Conservation (phyloP, 257 asterid species). For the Nicotiana undulata region DNA sequence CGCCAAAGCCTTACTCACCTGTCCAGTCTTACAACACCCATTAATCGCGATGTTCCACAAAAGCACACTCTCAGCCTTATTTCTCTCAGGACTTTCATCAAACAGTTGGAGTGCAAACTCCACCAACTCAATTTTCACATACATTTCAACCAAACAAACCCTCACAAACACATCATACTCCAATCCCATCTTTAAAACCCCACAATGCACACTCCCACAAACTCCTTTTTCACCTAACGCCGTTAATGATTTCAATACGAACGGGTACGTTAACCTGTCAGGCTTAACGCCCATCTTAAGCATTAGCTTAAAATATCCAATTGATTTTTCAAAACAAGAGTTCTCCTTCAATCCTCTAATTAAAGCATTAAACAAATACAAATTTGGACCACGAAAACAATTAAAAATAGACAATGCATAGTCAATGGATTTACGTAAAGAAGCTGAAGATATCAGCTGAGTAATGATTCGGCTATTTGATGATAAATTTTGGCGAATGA, state of each 20-base stretch:
- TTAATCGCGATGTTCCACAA: conserved; percentile 38
- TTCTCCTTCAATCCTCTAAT: conserved; percentile 29
- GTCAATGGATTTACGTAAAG: conserved; percentile 1
- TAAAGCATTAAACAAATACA: conserved; percentile 25
- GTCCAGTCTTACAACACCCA: conserved; percentile 35
- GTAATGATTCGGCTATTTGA: conserved; percentile 19
- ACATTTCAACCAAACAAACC: conserved; percentile 38
- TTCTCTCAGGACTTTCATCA: conserved; percentile 36
- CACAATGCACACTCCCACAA: conserved; percentile 21
- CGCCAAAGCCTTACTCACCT: conserved; percentile 25
- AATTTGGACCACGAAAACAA: conserved; percentile 13
- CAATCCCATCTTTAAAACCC: conserved; percentile 26
- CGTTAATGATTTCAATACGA: conserved; percentile 26
- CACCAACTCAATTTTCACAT: conserved; percentile 23
- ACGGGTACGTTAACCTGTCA: conserved; percentile 29
- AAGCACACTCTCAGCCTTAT: conserved; percentile 29
- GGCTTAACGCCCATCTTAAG: conserved; percentile 19
- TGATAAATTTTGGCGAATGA: conserved; percentile 2
- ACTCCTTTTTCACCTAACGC: conserved; percentile 16
- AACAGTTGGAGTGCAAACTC: conserved; percentile 26
- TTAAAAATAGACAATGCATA: conserved; percentile 21
- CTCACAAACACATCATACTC: conserved; percentile 38
- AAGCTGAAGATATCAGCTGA: conserved; percentile 29
- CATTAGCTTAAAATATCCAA: conserved; percentile 25
- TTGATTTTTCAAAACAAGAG: conserved; percentile 9